These are phyloP conservation scores for Colletotrichum liriopes DNA, from an alignment of 2,329 filamentous ascomycete genomes.

Conservation along the genomic window DNA sequence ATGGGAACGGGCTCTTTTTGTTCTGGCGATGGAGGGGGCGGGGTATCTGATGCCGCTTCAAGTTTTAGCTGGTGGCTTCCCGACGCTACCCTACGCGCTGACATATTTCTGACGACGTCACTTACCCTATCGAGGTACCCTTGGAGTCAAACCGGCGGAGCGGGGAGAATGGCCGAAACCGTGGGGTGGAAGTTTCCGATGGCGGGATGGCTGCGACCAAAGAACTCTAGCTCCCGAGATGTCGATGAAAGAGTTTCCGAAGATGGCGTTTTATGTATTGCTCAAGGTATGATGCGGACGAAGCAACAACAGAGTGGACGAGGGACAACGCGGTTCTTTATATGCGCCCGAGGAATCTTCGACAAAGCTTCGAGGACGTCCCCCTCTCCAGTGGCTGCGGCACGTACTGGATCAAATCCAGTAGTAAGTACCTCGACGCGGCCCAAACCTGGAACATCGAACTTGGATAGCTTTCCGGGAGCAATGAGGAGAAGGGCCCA, in stretches of 20 bases:
- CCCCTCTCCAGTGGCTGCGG: neutral
- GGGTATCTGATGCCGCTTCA: constrained; percentile 34
- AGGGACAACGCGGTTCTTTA: constrained; percentile 15
- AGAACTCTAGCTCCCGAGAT: constrained; percentile 17
- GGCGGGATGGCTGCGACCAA: constrained; percentile 20
- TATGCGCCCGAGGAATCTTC: constrained; percentile 5
- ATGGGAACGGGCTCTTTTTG: constrained; percentile 34
- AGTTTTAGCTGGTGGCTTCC: constrained; percentile 38
- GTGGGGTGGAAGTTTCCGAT: constrained; percentile 30
- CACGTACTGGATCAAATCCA: neutral
- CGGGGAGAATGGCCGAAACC: constrained; percentile 35
- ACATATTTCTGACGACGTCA: constrained; percentile 40
- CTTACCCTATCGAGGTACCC: constrained; percentile 35
- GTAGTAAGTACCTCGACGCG: neutral
- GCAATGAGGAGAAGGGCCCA: constrained; percentile 18
- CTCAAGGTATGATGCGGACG: neutral
- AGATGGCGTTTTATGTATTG: constrained; percentile 2
- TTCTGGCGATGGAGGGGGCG: constrained; percentile 32
- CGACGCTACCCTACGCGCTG: constrained; percentile 28
- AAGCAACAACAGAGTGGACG: neutral
- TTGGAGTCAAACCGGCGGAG: constrained; percentile 21
- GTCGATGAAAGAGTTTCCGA: constrained; percentile 9
- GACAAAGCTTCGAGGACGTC: constrained; percentile 6
- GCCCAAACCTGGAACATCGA: constrained; percentile 17
- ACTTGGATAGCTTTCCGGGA: constrained; percentile 14